A percentile compares a stretch with the other conserved stretches of the same genome.
phyloP scores from a whole-genome alignment of 106 monocot genomes.

The Xerophyta viscosa region DNA sequence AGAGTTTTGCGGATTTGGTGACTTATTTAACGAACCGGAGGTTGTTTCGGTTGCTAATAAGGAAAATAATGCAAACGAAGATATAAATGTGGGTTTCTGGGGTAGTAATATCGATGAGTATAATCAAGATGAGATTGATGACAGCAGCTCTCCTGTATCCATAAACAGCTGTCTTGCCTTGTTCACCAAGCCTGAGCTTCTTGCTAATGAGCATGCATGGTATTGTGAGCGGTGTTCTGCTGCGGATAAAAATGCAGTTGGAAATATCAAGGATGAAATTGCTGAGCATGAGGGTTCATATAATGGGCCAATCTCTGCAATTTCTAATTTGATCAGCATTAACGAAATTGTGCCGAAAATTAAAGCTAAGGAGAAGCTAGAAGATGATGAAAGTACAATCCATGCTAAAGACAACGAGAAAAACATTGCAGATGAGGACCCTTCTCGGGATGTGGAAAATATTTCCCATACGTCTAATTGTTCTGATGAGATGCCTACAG shows the following conservation, averaged over 20 bases:
- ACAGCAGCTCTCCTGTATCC: slow-evolving; percentile 60
- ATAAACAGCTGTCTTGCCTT: slow-evolving; percentile 66
- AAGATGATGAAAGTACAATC: too few relatives aligned
- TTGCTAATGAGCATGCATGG: slow-evolving; percentile 85
- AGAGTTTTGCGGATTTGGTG: slow-evolving; percentile 75
- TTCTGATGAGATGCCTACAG: too few relatives aligned
- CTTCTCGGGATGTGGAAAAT: not conserved
- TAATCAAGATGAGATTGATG: slow-evolving; percentile 60
- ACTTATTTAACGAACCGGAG: slow-evolving; percentile 81
- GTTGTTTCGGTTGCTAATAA: slow-evolving; percentile 33
- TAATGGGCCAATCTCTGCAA: too few relatives aligned
- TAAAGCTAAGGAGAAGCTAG: too few relatives aligned
- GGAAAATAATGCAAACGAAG: slow-evolving; percentile 27
- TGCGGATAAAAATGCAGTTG: too few relatives aligned
- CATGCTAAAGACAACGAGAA: too few relatives aligned
- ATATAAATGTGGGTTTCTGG: slow-evolving; percentile 40
- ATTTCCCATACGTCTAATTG: too few relatives aligned
- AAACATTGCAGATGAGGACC: too few relatives aligned
- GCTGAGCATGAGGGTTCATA: too few relatives aligned
- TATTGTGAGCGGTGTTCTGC: slow-evolving; percentile 83
- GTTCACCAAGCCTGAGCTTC: slow-evolving; percentile 77
- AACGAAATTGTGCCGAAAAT: too few relatives aligned
- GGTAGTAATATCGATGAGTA: slow-evolving; percentile 34
- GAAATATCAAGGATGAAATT: too few relatives aligned
- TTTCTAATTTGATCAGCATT: too few relatives aligned